Evolutionary conservation across 2,329 filamentous ascomycete species (phyloP).

Genomic region (Diaporthe sp.): DNA sequence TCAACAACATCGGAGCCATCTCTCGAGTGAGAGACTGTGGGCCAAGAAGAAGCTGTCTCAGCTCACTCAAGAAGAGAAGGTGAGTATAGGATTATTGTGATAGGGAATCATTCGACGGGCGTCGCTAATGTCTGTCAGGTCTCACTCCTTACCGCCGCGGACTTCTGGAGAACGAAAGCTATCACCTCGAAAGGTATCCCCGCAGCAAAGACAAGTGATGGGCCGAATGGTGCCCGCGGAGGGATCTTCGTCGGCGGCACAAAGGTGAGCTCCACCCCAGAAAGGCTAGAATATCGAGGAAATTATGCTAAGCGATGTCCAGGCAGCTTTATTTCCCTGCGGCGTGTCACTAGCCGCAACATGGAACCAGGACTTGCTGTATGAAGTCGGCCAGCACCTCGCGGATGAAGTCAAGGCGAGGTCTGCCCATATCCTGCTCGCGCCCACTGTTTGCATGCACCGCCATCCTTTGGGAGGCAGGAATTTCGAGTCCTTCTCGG

Average conservation of each 20-base stretch:
- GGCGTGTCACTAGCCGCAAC: constrained; percentile 84
- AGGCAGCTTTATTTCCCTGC: constrained; percentile 85
- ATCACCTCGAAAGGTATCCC: constrained; percentile 75
- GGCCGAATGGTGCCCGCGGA: constrained; percentile 78
- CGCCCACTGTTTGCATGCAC: constrained; percentile 86
- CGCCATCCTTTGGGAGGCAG: constrained; percentile 86
- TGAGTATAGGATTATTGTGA: constrained; percentile 45
- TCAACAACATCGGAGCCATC: constrained; percentile 51
- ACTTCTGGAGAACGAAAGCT: constrained; percentile 79
- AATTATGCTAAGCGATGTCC: constrained; percentile 41
- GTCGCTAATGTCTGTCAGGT: constrained; percentile 57
- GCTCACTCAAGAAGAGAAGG: constrained; percentile 72
- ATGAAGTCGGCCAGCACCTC: constrained; percentile 78
- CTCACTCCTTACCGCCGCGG: constrained; percentile 71
- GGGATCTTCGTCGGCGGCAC: constrained; percentile 78
- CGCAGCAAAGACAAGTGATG: constrained; percentile 76
- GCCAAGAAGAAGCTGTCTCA: constrained; percentile 65
- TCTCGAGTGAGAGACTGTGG: constrained; percentile 55
- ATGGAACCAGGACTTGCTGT: constrained; percentile 80
- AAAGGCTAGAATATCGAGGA: background rate
- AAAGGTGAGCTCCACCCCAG: constrained; percentile 58
- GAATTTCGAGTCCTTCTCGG: constrained; percentile 89
- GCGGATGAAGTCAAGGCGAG: constrained; percentile 80
- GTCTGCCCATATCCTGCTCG: constrained; percentile 80
- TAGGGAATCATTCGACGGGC: background rate